Conservation (phyloP, 176 grass and related monocot species). For the Alloteropsis semialata region DNA sequence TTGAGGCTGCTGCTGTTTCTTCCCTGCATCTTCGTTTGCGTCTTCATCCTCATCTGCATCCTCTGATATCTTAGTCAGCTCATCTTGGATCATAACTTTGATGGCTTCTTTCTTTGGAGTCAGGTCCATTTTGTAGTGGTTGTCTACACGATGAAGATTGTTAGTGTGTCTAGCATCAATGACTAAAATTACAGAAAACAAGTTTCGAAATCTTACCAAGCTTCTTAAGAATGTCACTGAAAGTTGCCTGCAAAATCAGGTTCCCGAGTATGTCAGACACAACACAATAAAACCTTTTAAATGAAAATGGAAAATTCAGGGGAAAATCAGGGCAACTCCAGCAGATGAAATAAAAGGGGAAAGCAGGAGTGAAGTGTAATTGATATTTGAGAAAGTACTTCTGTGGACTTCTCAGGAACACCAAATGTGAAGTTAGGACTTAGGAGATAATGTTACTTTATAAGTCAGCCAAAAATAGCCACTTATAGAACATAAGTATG, state of each 20-base stretch:
- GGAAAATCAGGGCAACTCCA: background rate
- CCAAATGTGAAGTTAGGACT: background rate
- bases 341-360: slow-evolving; percentile 14
- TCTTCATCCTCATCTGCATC: slow-evolving; percentile 48
- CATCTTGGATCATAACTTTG: slow-evolving; percentile 74
- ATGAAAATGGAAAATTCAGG: background rate
- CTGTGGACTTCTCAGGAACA: background rate
- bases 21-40: slow-evolving; percentile 12
- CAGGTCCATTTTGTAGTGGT: slow-evolving; percentile 71
- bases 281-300: background rate
- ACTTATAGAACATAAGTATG: background rate
- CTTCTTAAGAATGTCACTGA: slow-evolving; percentile 79
- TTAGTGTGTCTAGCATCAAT: slow-evolving; percentile 1
- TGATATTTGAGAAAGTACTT: background rate
- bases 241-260: slow-evolving; percentile 68
- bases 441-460: background rate
- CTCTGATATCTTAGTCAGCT: slow-evolving; percentile 64
- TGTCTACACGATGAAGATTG: slow-evolving; percentile 28
- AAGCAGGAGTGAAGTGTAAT: background rate
- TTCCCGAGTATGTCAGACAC: slow-evolving; percentile 30
- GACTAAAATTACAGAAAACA: background rate
- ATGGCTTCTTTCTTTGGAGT: slow-evolving; percentile 56
- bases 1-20: slow-evolving; percentile 30
- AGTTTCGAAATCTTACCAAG: slow-evolving; percentile 50
- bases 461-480: background rate